phyloP scores from a whole-genome alignment of 306 rosid species.

The Begonia fuchsioides region DNA sequence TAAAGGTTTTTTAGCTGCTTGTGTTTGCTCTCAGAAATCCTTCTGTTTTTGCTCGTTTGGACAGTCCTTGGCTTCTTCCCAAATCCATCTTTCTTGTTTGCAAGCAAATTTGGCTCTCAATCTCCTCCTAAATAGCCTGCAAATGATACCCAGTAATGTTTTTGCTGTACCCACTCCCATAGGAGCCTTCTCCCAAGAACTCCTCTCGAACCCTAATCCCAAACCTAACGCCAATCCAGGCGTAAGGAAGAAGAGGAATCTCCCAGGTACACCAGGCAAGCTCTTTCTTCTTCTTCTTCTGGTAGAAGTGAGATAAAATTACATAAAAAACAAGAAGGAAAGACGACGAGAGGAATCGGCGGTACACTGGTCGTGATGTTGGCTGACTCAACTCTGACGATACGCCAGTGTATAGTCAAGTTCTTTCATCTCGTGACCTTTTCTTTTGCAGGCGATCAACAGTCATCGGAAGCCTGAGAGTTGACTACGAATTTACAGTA shows the following conservation, averaged over 20 bases:
- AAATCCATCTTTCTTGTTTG: too few relatives aligned
- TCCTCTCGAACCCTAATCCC: slow-evolving; percentile 46
- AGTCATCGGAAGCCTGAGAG: too few relatives aligned
- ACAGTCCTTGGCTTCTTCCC: too few relatives aligned
- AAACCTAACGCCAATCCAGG: slow-evolving; percentile 26
- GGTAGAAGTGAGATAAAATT: too few relatives aligned
- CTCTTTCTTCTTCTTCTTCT: neutral
- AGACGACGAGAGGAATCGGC: neutral
- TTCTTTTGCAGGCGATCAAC: too few relatives aligned
- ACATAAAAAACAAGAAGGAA: too few relatives aligned
- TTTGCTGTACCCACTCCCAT: slow-evolving; percentile 46
- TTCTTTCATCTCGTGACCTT: too few relatives aligned
- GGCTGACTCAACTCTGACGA: too few relatives aligned
- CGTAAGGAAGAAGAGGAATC: slow-evolving; percentile 70
- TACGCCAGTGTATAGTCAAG: too few relatives aligned
- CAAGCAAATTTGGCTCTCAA: neutral
- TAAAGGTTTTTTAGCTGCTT: slow-evolving; percentile 17
- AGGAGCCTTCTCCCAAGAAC: slow-evolving; percentile 13
- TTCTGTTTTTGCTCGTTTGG: too few relatives aligned
- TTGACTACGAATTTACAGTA: too few relatives aligned
- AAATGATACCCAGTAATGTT: slow-evolving; percentile 55
- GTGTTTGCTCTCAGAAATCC: neutral
- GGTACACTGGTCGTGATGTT: too few relatives aligned
- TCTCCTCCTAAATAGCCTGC: slow-evolving; percentile 3
- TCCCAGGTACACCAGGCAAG: slow-evolving; percentile 89